Evolutionary conservation across 169 alveolate species (phyloP).

Genomic region (Plasmodium cynomolgi): DNA sequence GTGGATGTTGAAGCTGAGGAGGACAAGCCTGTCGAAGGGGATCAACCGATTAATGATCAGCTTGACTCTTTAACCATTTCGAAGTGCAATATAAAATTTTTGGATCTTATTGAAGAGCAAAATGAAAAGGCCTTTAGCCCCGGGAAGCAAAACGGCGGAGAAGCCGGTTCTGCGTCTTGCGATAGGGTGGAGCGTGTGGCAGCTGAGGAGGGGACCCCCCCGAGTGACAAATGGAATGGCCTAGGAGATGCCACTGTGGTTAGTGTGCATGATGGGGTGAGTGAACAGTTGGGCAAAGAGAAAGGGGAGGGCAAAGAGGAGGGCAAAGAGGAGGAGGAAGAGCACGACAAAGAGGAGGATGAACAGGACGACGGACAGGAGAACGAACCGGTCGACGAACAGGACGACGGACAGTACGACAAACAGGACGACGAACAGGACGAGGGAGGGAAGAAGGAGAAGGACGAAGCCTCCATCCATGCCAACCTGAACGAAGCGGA

Average conservation of each 20-base stretch:
- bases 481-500: not conserved
- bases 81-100: constrained; percentile 20
- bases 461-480: not conserved
- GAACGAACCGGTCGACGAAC: not conserved
- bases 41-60: not conserved
- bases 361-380: not conserved
- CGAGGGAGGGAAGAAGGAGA: not conserved
- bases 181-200: not conserved
- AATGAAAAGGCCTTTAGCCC: not conserved
- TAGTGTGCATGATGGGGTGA: not conserved
- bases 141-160: not conserved
- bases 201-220: not conserved
- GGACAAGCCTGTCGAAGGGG: not conserved
- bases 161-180: not conserved
- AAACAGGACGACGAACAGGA: not conserved
- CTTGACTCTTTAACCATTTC: not conserved
- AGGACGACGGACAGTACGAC: not conserved
- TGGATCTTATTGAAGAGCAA: constrained; percentile 9
- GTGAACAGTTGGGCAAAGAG: not conserved
- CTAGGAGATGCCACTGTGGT: not conserved
- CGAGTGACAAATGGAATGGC: not conserved
- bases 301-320: not conserved
- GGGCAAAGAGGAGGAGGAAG: not conserved
- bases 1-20: not conserved
- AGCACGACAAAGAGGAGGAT: not conserved